Percentiles rank a stretch among this genome's conserved stretches.
Evolutionary conservation across 495 filamentous ascomycete species (phyloP).

Genomic region (Aspergillus incahuasiensis): DNA sequence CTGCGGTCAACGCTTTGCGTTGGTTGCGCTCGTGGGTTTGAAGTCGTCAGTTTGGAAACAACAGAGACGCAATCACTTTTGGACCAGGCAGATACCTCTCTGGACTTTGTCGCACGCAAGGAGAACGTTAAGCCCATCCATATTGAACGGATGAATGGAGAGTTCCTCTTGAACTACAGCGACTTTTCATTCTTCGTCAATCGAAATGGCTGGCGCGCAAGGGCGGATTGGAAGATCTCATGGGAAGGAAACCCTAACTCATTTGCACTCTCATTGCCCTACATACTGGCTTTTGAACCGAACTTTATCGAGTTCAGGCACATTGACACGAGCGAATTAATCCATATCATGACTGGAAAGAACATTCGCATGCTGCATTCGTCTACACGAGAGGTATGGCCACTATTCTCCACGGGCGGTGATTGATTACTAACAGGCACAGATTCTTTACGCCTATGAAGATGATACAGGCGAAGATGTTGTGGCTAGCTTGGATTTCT

Average conservation of each 20-base stretch:
- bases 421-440: conserved; percentile 13
- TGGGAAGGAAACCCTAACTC: conserved; percentile 92
- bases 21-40: conserved; percentile 90
- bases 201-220: conserved; percentile 92
- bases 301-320: conserved; percentile 96
- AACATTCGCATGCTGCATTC: conserved; percentile 97
- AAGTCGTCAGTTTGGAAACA: conserved; percentile 94
- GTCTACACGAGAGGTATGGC: conserved; percentile 85
- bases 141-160: conserved; percentile 91
- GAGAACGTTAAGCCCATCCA: conserved; percentile 95
- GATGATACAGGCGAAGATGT: conserved; percentile 91
- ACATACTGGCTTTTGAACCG: conserved; percentile 97
- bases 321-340: conserved; percentile 82
- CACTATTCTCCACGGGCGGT: background rate
- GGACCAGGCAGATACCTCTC: conserved; percentile 95
- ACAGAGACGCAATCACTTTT: conserved; percentile 95
- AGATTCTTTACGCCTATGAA: conserved; percentile 97
- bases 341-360: conserved; percentile 91
- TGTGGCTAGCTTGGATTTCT: conserved; percentile 94
- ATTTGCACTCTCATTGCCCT: conserved; percentile 91
- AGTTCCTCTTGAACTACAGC: conserved; percentile 96
- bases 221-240: conserved; percentile 92
- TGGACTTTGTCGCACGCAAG: conserved; percentile 91
- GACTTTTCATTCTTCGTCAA: conserved; percentile 99
- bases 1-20: conserved; percentile 94